Evolutionary conservation across 2,329 filamentous ascomycete genomes (phyloP).

Genomic region (Keithomyces neogunnii): DNA sequence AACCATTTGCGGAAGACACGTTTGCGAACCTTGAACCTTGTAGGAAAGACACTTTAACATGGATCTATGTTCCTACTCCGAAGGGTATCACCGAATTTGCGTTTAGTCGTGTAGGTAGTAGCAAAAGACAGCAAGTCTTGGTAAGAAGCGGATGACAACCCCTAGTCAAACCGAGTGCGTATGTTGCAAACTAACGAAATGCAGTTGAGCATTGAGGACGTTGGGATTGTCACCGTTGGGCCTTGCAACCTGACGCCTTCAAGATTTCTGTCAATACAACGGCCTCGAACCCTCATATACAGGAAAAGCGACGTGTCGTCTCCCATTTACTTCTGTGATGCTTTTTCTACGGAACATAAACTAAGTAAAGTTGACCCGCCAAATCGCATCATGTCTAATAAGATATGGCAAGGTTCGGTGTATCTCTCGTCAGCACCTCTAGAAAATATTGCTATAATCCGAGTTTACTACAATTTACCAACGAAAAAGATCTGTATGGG

Average conservation of each 20-base stretch:
- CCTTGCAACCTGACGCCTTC: not conserved
- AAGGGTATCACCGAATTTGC: not conserved
- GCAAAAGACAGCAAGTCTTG: not conserved
- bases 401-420: not conserved
- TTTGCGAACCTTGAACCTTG: not conserved
- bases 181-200: not conserved
- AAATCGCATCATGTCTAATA: not conserved
- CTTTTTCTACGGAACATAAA: not conserved
- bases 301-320: not conserved
- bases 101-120: not conserved
- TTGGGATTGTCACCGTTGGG: not conserved
- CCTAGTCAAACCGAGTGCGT: not conserved
- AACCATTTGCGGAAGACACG: not conserved
- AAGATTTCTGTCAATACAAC: not conserved
- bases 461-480: not conserved
- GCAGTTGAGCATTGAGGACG: not conserved
- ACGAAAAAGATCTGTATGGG: not conserved
- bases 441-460: not conserved
- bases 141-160: not conserved
- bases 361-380: not conserved
- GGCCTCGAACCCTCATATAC: not conserved
- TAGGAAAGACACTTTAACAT: not conserved
- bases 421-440: not conserved
- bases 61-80: not conserved
- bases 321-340: not conserved